Percentiles rank a stretch among this genome's conserved stretches.
Evolutionary conservation across 2,329 filamentous ascomycete species (phyloP).

Genomic region (Pestalotiopsis sp.): DNA sequence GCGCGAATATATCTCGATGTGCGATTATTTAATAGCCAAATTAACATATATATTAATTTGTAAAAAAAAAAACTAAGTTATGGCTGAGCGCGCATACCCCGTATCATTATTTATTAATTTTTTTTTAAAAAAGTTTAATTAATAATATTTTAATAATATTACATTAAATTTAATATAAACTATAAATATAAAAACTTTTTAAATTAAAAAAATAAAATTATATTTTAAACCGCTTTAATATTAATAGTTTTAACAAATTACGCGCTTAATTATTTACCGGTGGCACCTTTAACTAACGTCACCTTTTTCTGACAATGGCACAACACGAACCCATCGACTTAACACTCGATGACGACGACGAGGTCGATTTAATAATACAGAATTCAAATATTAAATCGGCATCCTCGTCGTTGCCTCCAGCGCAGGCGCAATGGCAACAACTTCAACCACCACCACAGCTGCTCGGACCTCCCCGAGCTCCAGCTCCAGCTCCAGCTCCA

Average conservation of each 20-base stretch:
- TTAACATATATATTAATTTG: not conserved
- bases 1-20: too few relatives aligned
- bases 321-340: constrained; percentile 15
- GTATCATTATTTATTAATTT: not conserved
- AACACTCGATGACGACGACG: constrained; percentile 15
- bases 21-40: not conserved
- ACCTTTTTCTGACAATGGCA: constrained; percentile 8
- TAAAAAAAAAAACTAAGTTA: constrained; percentile 4
- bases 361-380: not conserved
- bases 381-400: constrained; percentile 8
- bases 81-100: too few relatives aligned
- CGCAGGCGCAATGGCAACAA: not conserved
- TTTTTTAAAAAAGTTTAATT: not conserved
- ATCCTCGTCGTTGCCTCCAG: not conserved
- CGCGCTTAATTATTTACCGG: constrained; percentile 11
- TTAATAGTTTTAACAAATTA: constrained; percentile 15
- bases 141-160: not conserved
- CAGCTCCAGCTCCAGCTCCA: not conserved
- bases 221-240: constrained; percentile 12
- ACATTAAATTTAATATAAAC: not conserved
- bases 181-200: not conserved
- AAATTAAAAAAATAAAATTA: constrained; percentile 10
- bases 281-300: constrained; percentile 13
- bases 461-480: not conserved
- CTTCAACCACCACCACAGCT: not conserved